These are phyloP conservation scores for Trebouxia sp. DNA, from an alignment of 139 green algal genomes.

Conservation along the genomic window DNA sequence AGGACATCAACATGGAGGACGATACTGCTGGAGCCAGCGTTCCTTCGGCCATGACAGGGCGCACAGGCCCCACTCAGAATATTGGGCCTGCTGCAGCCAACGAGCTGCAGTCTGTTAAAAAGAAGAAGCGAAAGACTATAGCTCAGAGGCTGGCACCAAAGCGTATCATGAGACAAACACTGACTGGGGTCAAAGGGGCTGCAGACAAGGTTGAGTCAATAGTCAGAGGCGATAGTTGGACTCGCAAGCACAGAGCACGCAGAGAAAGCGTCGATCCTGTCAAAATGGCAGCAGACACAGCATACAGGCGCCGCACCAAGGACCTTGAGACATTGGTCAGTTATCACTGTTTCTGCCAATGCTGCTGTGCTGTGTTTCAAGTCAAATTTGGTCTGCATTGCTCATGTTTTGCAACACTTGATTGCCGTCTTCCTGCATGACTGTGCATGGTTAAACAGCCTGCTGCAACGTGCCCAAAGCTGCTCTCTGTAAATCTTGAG, in stretches of 20 bases:
- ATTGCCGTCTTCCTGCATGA: background rate
- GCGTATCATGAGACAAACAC: background rate
- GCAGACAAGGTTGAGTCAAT: conserved; percentile 2
- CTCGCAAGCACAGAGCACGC: background rate
- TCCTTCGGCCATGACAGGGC: background rate
- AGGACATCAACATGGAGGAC: background rate
- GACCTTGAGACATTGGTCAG: conserved; percentile 22
- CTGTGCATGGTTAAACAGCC: background rate
- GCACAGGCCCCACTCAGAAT: background rate
- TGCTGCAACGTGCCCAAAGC: background rate
- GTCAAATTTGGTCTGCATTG: background rate
- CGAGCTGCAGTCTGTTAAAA: conserved; percentile 13
- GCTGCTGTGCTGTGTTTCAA: background rate
- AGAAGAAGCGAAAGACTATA: conserved; percentile 17
- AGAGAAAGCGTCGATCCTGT: conserved; percentile 19
- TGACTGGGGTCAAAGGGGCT: background rate
- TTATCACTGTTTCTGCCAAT: background rate
- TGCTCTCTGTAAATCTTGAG: background rate
- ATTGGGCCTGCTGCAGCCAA: background rate
- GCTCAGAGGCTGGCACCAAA: background rate
- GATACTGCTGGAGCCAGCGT: background rate
- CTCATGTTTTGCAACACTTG: background rate
- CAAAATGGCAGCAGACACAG: conserved; percentile 17
- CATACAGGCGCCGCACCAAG: conserved; percentile 25
- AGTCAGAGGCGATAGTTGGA: conserved; percentile 12